phyloP scores from a whole-genome alignment of 139 green algal genomes.

The Chlamydomonas schloesseri region DNA sequence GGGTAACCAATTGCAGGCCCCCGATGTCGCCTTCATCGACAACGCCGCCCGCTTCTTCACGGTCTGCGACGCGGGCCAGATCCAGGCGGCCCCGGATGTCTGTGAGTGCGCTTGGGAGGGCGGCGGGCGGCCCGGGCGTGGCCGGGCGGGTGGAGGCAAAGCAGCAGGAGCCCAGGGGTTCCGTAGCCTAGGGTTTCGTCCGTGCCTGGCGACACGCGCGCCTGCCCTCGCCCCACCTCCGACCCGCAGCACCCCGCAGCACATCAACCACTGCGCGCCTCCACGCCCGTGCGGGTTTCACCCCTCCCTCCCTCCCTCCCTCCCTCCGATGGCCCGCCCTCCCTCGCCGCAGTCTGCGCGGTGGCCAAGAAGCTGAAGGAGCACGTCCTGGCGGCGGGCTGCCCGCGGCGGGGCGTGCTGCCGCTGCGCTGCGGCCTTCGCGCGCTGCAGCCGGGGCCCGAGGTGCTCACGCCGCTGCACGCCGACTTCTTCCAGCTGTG shows the following conservation, averaged over 20 bases:
- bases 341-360: slow-evolving; percentile 1
- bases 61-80: slow-evolving; percentile 64
- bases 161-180: neutral
- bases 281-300: too few species aligned
- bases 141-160: too few species aligned
- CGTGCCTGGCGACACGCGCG: too few species aligned
- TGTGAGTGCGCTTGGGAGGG: slow-evolving; percentile 61
- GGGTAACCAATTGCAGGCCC: slow-evolving; percentile 10
- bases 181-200: neutral
- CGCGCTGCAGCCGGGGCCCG: slow-evolving; percentile 67
- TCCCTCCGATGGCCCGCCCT: too few species aligned
- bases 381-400: slow-evolving; percentile 46
- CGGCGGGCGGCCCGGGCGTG: too few species aligned
- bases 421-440: slow-evolving; percentile 72
- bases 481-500: slow-evolving; percentile 83
- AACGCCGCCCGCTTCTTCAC: slow-evolving; percentile 61
- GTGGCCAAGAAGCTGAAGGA: slow-evolving; percentile 75
- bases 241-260: too few species aligned
- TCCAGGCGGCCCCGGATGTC: slow-evolving; percentile 69
- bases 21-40: slow-evolving; percentile 58
- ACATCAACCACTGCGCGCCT: too few species aligned
- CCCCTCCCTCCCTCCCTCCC: too few species aligned
- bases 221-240: too few species aligned
- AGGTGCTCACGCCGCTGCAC: slow-evolving; percentile 89
- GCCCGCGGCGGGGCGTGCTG: slow-evolving; percentile 64